Evolutionary conservation across 192 early-diverging fungal species (phyloP).

Genomic region (Podila epicladia): DNA sequence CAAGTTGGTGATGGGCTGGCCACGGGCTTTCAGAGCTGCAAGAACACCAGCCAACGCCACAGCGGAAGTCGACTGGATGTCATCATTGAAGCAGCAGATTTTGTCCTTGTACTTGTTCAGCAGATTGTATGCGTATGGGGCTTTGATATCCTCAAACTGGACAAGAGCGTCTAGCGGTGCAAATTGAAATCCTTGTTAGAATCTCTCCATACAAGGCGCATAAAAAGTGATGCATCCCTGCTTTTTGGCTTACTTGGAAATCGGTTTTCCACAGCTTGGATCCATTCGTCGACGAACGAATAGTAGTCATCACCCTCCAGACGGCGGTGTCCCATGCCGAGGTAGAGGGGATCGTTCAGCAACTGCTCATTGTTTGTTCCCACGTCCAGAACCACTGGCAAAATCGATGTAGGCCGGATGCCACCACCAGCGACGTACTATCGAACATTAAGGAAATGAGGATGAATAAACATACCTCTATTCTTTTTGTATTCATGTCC

Average conservation of each 20-base stretch:
- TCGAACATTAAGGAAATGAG: constrained; percentile 26
- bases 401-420: constrained; percentile 84
- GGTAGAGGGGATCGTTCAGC: constrained; percentile 88
- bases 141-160: constrained; percentile 94
- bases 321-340: constrained; percentile 79
- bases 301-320: constrained; percentile 67
- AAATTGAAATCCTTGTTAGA: too few relatives aligned
- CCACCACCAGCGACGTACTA: constrained; percentile 90
- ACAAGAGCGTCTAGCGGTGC: constrained; percentile 73
- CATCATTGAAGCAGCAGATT: constrained; percentile 94
- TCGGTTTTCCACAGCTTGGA: constrained; percentile 58
- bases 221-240: neutral
- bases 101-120: constrained; percentile 81
- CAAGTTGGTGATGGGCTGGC: constrained; percentile 60
- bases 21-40: constrained; percentile 74
- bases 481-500: too few relatives aligned
- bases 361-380: constrained; percentile 88
- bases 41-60: constrained; percentile 94
- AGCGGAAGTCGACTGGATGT: constrained; percentile 95
- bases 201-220: neutral
- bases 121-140: constrained; percentile 76
- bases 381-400: constrained; percentile 93
- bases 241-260: constrained; percentile 57
- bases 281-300: constrained; percentile 63
- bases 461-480: neutral